Percentiles rank a stretch among this genome's conserved stretches.
These are phyloP conservation scores for Tilletia walkeri DNA, from an alignment of 1,284 basidiomycete genomes.

Conservation along the genomic window DNA sequence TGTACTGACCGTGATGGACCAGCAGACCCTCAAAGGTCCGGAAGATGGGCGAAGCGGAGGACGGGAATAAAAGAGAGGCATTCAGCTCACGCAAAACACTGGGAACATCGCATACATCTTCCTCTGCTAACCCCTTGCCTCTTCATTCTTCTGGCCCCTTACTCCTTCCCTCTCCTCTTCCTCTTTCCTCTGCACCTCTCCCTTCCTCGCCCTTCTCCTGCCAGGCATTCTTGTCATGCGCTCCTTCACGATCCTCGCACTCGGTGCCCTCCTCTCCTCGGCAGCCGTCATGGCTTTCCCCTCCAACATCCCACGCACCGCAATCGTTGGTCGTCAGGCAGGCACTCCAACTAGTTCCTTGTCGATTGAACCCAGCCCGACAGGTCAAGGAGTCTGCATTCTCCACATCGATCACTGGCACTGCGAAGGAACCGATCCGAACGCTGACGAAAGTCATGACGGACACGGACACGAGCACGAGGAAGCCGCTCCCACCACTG, in stretches of 20 bases:
- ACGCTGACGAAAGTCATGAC: slow-evolving; percentile 19
- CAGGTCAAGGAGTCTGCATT: slow-evolving; percentile 26
- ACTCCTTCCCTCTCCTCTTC: background rate
- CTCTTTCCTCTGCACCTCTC: background rate
- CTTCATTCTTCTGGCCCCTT: background rate
- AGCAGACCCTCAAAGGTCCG: too few relatives aligned
- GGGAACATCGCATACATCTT: too few relatives aligned
- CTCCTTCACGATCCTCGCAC: background rate
- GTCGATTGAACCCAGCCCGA: slow-evolving; percentile 24
- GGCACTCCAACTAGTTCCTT: slow-evolving; percentile 14
- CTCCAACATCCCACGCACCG: too few relatives aligned
- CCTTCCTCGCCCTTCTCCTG: background rate
- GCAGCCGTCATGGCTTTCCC: background rate
- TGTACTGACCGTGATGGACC: too few relatives aligned
- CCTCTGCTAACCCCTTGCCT: background rate
- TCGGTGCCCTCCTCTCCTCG: background rate
- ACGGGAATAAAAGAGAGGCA: too few relatives aligned
- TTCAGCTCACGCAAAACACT: too few relatives aligned
- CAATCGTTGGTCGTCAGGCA: background rate
- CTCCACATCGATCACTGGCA: slow-evolving; percentile 36
- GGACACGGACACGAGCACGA: background rate
- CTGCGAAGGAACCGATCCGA: slow-evolving; percentile 30
- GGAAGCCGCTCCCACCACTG: background rate
- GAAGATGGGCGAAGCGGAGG: too few relatives aligned
- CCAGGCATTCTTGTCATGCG: background rate